Base-by-base conservation (phyloP, 495 filamentous ascomycete species). In the Penicillium goetzii region DNA sequence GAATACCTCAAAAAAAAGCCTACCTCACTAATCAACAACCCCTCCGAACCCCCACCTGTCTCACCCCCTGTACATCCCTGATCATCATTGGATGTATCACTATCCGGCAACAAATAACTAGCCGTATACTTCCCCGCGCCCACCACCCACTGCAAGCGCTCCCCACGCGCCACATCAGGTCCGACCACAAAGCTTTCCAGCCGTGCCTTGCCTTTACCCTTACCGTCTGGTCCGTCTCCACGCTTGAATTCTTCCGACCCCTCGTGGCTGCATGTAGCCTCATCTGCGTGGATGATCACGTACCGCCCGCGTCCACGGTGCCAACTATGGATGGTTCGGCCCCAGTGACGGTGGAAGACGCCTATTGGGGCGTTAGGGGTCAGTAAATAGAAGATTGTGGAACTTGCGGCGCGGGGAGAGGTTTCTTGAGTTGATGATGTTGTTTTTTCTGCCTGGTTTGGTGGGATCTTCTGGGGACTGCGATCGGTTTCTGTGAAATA, bases 81-180 rank as follows among this genome's bases (percentile, higher is more conserved):
- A 64, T 85, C 5, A 4, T 8, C 5, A 7, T 32, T 32, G 30
- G 30, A 32, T 8, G 9, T 83, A 6, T 80, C 76, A 34, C 86
- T 66, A 38, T 61, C 54, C 3, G 54, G 58, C 15, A 68, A n/a
- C 51, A 89, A 64, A 72, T 84, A 87, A 41, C 77, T 87, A 11
- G 81, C 82, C 67, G 89, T 90, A 69, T 80, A 90, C 64, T 83
- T 83, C 17, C 85, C 86, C 3, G 88, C 86, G 52, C 89, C 85
- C 23, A 91, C 87, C 64, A 90, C 79, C 87, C 88, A 90, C 73
- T 89, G 87, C 69, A 86, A 45, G 72, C 68, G 81, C 77, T 90
- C 87, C 7, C 85, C 88, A 19, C 68, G 72, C 9, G 64, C 76
- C 5, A 88, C 73, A 64, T 87, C 71, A 8, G 76, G 77, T 0